These are phyloP conservation scores for Leonotis leonurus DNA, from an alignment of 257 asterid species.

Conservation along the genomic window DNA sequence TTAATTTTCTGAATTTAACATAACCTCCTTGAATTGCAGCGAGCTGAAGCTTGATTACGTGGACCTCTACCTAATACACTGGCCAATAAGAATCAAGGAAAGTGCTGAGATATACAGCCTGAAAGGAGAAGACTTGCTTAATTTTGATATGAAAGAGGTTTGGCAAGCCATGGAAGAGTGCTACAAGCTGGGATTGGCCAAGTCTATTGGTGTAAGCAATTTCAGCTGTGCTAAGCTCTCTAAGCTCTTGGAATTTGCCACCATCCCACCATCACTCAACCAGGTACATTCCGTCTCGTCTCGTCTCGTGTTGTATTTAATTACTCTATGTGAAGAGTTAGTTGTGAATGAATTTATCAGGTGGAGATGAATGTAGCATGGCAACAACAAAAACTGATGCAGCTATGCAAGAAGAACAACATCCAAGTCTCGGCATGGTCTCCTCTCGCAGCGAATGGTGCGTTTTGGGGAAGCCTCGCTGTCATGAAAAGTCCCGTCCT, in stretches of 20 bases:
- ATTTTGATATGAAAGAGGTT: constrained; percentile 32
- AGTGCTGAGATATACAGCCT: background rate
- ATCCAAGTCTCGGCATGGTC: constrained; percentile 46
- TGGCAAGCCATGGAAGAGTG: constrained; percentile 65
- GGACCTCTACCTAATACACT: constrained; percentile 53
- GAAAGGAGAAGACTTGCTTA: constrained; percentile 26
- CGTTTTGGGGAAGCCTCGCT: constrained; percentile 31
- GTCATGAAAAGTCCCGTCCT: constrained; percentile 39
- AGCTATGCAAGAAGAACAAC: constrained; percentile 30
- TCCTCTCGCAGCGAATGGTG: constrained; percentile 45
- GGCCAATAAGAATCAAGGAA: constrained; percentile 30
- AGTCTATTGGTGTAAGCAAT: constrained; percentile 58
- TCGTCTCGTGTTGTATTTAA: no score
- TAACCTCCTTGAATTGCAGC: constrained; percentile 21
- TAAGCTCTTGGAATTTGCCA: constrained; percentile 21
- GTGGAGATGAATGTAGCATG: constrained; percentile 61
- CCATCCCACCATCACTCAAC: constrained; percentile 43
- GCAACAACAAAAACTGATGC: constrained; percentile 42
- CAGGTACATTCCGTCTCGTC: constrained; percentile 24
- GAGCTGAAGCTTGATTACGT: constrained; percentile 35
- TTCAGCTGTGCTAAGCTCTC: constrained; percentile 43
- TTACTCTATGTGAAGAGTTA: no score
- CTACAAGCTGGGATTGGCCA: constrained; percentile 33
- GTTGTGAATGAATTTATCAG: no score
- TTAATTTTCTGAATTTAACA: background rate